Base-by-base conservation (phyloP, 306 rosid genomes). In the Trifolium subterraneum region DNA sequence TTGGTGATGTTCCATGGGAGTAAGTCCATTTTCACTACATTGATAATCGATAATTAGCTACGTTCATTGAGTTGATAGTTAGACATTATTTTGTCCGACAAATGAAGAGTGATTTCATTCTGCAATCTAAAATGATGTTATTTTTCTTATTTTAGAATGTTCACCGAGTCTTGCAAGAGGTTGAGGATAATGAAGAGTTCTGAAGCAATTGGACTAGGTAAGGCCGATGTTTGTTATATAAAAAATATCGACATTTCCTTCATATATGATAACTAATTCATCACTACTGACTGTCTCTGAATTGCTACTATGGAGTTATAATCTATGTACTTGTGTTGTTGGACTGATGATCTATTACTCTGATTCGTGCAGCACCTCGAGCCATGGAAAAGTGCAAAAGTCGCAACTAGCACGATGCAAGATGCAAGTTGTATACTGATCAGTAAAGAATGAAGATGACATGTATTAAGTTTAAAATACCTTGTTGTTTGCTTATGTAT, bases 1-100 rank as follows among this genome's bases (percentile, higher is more conserved):
- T 93, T 81, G 98, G 98, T 70, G 98, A 93, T 78, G 98, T 93
- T 73, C 98, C 98, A 1, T 93, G 98, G 98, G 88, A 86, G 98
- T 93, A 89, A 88, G 98, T 87, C 31, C 59, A 75, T 55, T 39
- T 74, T 74, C 64, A 48, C 41, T 6, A 20, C 68, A 63, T 59
- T 15, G 20, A 29, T 59, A 58, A 25, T 31, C 36, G 22, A 60
- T 29, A 25, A 6, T 15, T 38, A 5, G 45, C 45, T 31, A 35
- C 16, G 70, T 45, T 25, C 56, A 15, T 9, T 9, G 13, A 62
- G 23, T 31, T 62, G 10, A 60, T 22, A 38, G 68, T 62, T 22
- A 35, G 72, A 64, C 27, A 36, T 73, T 54, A 10, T 59, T 31
- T 72, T 62, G 39, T 56, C 62, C 16, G 18, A 15, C 7, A 13